Evolutionary conservation across 148 eudicot genomes (phyloP).

Genomic region (Rhododendron vialii): DNA sequence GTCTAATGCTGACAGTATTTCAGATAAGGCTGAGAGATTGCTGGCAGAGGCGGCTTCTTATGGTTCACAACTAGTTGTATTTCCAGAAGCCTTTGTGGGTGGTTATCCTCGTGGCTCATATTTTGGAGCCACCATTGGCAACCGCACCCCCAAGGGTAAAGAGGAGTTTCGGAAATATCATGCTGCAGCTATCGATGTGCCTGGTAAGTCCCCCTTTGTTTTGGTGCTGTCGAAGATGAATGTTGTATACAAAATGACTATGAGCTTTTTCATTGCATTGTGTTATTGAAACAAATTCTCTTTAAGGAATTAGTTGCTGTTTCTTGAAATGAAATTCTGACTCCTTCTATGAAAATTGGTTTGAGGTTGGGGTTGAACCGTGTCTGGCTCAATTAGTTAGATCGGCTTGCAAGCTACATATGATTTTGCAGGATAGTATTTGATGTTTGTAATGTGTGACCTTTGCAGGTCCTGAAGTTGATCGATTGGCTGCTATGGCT

Average conservation of each 20-base stretch:
- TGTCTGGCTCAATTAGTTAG: background rate
- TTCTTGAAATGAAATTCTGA: background rate
- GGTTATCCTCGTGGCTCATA: conserved; percentile 92
- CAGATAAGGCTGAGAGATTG: conserved; percentile 95
- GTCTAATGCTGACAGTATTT: background rate
- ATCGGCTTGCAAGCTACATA: background rate
- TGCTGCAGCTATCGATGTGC: conserved; percentile 89
- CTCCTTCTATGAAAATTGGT: background rate
- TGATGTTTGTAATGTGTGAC: background rate
- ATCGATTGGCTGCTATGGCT: conserved; percentile 87
- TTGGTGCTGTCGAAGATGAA: background rate
- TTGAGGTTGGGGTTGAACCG: background rate
- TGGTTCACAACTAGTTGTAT: conserved; percentile 87
- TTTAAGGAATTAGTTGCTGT: background rate
- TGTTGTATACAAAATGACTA: background rate
- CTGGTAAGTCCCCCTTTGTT: conserved; percentile 40
- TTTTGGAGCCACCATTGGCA: conserved; percentile 79
- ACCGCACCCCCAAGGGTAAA: conserved; percentile 74
- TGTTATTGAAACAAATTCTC: background rate
- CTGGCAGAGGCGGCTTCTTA: conserved; percentile 82
- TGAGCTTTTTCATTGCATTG: background rate
- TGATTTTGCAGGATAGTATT: background rate
- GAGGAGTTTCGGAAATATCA: conserved; percentile 88
- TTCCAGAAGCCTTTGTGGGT: conserved; percentile 95
- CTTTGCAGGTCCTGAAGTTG: conserved; percentile 76